phyloP scores from a whole-genome alignment of 1,284 basidiomycete genomes.

The Schizophyllum commune region DNA sequence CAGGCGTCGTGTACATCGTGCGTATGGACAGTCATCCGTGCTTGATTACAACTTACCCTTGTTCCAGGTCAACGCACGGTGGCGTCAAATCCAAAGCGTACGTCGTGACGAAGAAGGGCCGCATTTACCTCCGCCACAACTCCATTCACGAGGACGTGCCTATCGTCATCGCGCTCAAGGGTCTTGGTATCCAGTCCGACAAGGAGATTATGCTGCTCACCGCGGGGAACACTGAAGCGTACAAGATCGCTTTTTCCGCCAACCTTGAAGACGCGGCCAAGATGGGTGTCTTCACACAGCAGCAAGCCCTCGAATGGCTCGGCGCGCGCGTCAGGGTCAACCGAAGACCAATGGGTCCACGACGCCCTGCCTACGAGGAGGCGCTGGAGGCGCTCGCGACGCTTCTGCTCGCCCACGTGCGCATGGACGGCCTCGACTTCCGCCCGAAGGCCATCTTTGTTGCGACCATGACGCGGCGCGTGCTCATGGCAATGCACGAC shows the following conservation, averaged over 20 bases:
- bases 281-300: conserved; percentile 85
- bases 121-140: conserved; percentile 97
- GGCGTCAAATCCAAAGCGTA: conserved; percentile 99
- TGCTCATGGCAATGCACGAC: conserved; percentile 95
- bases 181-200: conserved; percentile 94
- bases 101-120: conserved; percentile 89
- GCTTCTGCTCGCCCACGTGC: conserved; percentile 95
- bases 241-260: conserved; percentile 84
- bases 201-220: conserved; percentile 96
- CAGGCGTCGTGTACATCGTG: conserved; percentile 97
- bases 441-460: conserved; percentile 96
- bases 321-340: conserved; percentile 89
- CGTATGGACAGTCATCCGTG: conserved; percentile 32
- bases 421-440: conserved; percentile 88
- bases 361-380: conserved; percentile 88
- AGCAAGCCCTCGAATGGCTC: conserved; percentile 95
- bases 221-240: conserved; percentile 88
- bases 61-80: conserved; percentile 72
- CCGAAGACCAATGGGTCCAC: conserved; percentile 69
- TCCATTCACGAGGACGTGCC: conserved; percentile 97
- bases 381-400: conserved; percentile 95
- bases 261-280: conserved; percentile 93
- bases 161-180: conserved; percentile 94
- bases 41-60: no score
- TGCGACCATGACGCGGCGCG: conserved; percentile 94